These are phyloP conservation scores for Setaria italica DNA, from an alignment of 202 grass and related monocot species.

Conservation along the genomic window DNA sequence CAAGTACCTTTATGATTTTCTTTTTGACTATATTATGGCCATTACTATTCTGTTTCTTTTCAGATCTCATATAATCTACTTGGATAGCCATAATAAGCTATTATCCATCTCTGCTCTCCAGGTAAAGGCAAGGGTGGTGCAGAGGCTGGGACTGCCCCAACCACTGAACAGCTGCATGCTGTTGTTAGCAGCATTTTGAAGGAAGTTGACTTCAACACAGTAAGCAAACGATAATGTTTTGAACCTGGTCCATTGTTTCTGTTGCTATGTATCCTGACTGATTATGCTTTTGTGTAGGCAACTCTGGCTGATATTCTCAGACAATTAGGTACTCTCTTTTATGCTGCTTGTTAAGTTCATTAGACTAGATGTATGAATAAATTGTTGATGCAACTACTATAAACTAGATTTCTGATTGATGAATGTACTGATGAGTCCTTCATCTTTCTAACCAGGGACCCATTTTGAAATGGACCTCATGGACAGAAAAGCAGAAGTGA, in stretches of 20 bases:
- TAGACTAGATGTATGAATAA: neutral
- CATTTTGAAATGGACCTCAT: constrained; percentile 91
- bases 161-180: constrained; percentile 72
- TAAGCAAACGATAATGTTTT: constrained; percentile 43
- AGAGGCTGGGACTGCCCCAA: constrained; percentile 59
- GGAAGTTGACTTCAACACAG: constrained; percentile 99
- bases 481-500: constrained; percentile 97
- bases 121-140: constrained; percentile 71
- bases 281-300: constrained; percentile 58
- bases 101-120: constrained; percentile 43
- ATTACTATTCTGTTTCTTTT: neutral
- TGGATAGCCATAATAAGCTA: neutral
- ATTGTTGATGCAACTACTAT: neutral
- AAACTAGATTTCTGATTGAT: neutral
- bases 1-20: neutral
- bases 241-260: neutral
- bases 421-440: constrained; percentile 3
- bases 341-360: constrained; percentile 14
- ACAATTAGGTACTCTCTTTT: constrained; percentile 73
- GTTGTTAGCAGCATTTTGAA: constrained; percentile 90
- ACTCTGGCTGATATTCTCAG: constrained; percentile 95
- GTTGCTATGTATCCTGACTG: constrained; percentile 21
- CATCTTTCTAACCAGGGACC: constrained; percentile 54
- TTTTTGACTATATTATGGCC: neutral
- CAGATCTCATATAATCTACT: neutral